These are phyloP conservation scores for Gautieria morchelliformis DNA, from an alignment of 768 basidiomycete species.

Conservation along the genomic window DNA sequence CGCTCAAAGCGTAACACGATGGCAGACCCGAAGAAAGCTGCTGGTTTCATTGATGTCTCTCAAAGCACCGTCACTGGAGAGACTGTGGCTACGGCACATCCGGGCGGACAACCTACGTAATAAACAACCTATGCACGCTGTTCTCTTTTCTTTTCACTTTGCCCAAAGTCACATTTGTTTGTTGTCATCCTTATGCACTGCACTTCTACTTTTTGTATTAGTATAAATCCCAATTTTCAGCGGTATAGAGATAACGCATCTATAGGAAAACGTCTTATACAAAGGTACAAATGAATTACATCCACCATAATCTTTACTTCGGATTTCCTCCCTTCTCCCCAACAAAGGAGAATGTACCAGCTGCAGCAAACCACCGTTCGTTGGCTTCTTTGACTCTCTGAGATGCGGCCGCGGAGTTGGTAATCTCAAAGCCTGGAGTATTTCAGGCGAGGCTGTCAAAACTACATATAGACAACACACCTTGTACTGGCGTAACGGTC, in stretches of 20 bases:
- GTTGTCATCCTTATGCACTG: slow-evolving; percentile 1
- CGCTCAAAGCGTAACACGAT: slow-evolving; percentile 63
- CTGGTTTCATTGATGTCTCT: slow-evolving; percentile 63
- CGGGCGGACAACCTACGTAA: slow-evolving; percentile 21
- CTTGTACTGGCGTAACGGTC: slow-evolving; percentile 94
- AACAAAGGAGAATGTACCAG: slow-evolving; percentile 72
- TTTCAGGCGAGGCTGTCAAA: slow-evolving; percentile 5
- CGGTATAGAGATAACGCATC: neutral
- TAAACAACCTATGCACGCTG: neutral
- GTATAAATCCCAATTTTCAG: neutral
- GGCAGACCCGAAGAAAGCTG: slow-evolving; percentile 36
- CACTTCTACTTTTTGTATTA: neutral
- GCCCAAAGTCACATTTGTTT: neutral
- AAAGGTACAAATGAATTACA: slow-evolving; percentile 6
- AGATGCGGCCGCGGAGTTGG: slow-evolving; percentile 81
- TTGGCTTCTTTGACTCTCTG: slow-evolving; percentile 91
- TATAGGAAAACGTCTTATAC: neutral
- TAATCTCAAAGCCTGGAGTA: slow-evolving; percentile 76
- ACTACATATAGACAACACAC: slow-evolving; percentile 28
- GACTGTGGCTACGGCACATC: slow-evolving; percentile 43
- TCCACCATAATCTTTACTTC: slow-evolving; percentile 2
- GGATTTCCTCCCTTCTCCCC: slow-evolving; percentile 43
- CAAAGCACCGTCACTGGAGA: slow-evolving; percentile 46
- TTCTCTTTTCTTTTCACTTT: neutral
- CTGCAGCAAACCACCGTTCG: slow-evolving; percentile 83